Evolutionary conservation across 768 basidiomycete species (phyloP).

Genomic region (Lanmaoa pseudosensibilis): DNA sequence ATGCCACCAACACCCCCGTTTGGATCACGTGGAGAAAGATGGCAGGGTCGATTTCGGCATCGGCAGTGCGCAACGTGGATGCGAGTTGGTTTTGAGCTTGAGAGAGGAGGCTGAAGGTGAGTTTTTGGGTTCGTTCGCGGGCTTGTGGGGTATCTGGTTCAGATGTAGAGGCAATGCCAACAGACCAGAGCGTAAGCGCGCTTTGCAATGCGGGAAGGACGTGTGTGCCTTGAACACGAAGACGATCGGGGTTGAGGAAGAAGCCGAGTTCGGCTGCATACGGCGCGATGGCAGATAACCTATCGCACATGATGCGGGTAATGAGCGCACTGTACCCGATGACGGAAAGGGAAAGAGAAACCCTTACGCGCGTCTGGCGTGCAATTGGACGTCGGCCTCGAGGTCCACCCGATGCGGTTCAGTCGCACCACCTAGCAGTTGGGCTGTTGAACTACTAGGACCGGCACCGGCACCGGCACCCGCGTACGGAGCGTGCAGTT

Average conservation of each 20-base stretch:
- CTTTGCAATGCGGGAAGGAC: conserved; percentile 51
- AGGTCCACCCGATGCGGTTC: background rate
- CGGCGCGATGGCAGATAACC: conserved; percentile 45
- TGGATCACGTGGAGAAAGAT: conserved; percentile 56
- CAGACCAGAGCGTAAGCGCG: conserved; percentile 53
- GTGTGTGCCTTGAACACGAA: conserved; percentile 41
- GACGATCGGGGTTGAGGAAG: conserved; percentile 56
- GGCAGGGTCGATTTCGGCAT: conserved; percentile 33
- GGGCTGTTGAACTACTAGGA: background rate
- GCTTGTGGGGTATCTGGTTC: conserved; percentile 36
- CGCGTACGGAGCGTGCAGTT: conserved; percentile 51
- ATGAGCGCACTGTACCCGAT: background rate
- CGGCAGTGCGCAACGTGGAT: conserved; percentile 42
- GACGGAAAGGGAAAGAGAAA: background rate
- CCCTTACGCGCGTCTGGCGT: conserved; percentile 16
- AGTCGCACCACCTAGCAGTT: background rate
- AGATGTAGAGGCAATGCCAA: conserved; percentile 42
- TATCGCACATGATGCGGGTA: conserved; percentile 2
- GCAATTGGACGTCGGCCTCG: background rate
- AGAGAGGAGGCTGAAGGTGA: conserved; percentile 40
- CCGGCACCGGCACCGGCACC: background rate
- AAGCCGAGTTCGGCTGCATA: conserved; percentile 62
- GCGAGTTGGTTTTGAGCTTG: conserved; percentile 49
- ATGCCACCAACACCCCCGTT: conserved; percentile 61
- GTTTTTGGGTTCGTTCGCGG: background rate